Percentiles rank a stretch among this genome's conserved stretches.
Conservation (phyloP, 495 filamentous ascomycete genomes). For the Trichocladium uniseriatum region DNA sequence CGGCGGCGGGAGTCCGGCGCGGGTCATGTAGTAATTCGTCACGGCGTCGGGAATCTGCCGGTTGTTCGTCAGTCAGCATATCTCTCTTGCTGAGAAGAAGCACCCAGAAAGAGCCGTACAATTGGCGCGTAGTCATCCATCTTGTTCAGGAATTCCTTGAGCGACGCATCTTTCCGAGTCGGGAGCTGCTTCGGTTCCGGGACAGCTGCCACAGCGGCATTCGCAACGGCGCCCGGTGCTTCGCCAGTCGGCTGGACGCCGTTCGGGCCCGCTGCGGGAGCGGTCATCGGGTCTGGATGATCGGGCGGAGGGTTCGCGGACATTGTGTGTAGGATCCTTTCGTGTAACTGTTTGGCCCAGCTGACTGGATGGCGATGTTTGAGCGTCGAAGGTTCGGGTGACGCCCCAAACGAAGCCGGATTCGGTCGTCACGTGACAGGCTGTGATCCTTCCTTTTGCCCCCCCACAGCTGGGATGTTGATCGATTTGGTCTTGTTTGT, state of each 20-base stretch:
- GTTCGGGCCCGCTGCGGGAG: constrained; percentile 4
- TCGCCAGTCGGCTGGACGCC: constrained; percentile 11
- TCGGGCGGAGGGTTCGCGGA: constrained; percentile 16
- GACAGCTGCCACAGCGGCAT: background rate
- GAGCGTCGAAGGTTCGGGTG: background rate
- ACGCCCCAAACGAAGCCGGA: background rate
- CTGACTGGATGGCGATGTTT: background rate
- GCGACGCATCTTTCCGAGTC: constrained; percentile 77
- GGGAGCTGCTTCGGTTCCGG: constrained; percentile 42
- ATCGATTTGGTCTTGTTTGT: too few relatives aligned
- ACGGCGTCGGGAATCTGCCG: constrained; percentile 91
- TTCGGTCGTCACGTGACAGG: too few relatives aligned
- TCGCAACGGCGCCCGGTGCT: background rate
- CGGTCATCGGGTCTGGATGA: constrained; percentile 10
- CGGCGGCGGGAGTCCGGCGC: constrained; percentile 83
- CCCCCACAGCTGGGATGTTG: too few relatives aligned
- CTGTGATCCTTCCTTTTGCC: too few relatives aligned
- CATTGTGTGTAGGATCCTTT: constrained; percentile 6
- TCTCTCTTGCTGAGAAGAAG: background rate
- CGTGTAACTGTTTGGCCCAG: background rate
- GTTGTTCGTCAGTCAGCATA: background rate
- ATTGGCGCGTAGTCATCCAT: constrained; percentile 99
- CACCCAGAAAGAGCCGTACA: constrained; percentile 42
- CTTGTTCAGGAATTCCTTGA: constrained; percentile 84
- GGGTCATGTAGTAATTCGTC: constrained; percentile 93